Base-by-base conservation (phyloP, 176 grass and related monocot genomes). In the Rhynchospora tenuis region DNA sequence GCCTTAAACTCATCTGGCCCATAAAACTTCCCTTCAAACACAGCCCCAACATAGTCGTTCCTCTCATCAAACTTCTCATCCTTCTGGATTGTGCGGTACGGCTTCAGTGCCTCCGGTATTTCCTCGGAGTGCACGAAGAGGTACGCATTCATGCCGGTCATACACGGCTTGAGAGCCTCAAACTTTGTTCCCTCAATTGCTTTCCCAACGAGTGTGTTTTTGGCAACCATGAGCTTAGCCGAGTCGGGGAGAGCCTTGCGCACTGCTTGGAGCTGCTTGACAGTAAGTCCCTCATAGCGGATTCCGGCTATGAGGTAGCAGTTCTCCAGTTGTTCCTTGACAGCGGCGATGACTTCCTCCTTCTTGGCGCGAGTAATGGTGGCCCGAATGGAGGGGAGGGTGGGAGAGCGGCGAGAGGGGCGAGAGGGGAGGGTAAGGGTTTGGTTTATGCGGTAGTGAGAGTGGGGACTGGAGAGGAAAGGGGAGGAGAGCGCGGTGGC, bases 61-160 rank as follows among this genome's bases (percentile, higher is more conserved):
- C 85, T 87, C 17, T 92, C 90, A 27, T 92, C 89, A n/a, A 98
- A 87, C 73, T 93, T 93, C 89, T 86, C 89, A 28, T 98, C 90
- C 79, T 89, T 87, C 84, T 98, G 95, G 81, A 98, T 91, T 2
- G 83, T 68, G 55, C 92, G 85, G 87, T 89, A 98, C 31, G 95
- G 95, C 58, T 94, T 94, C 73, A 98, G 82, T 28, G 90, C 90
- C 19, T 65, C 81, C 14, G 95, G 92, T 8, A 98, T 91, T 83
- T 98, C 95, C 85, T 98, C 95, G 31, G 92, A 94, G 81, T 93
- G 92, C 57, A 98, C 92, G 56, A 98, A 98, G 73, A 98, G 95
- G 87, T 91, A 98, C 62, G 95, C 95, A 51, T 98, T 98, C 95
- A 94, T 94, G 29, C 95, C 95, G 85, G 87, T 98, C 90, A 91